Conservation (phyloP, 805 yeast genomes). For the Brettanomyces naardenensis region DNA sequence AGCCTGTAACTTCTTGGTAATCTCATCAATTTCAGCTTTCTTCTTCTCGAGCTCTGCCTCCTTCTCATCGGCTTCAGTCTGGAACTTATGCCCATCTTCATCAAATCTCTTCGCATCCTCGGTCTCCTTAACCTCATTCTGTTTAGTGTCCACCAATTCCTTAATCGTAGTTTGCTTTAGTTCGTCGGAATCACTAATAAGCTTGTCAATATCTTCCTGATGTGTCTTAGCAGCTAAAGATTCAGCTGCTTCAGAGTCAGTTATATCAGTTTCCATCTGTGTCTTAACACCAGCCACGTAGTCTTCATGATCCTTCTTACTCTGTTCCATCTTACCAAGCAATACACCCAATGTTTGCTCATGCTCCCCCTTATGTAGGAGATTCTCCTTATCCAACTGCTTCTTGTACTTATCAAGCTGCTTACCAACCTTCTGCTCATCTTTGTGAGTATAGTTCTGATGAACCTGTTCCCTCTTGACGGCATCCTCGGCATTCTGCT, state of each 20-base stretch:
- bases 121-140: slow-evolving; percentile 18
- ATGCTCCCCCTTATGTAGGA: slow-evolving; percentile 14
- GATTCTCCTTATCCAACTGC: slow-evolving; percentile 34
- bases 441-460: slow-evolving; percentile 26
- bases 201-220: slow-evolving; percentile 33
- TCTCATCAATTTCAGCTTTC: slow-evolving; percentile 29
- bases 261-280: slow-evolving; percentile 36
- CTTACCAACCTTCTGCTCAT: slow-evolving; percentile 26
- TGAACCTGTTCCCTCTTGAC: slow-evolving; percentile 31
- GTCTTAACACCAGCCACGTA: slow-evolving; percentile 32
- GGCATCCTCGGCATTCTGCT: slow-evolving; percentile 33
- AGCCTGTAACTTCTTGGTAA: slow-evolving; percentile 27
- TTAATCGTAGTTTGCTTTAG: slow-evolving; percentile 26
- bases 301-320: slow-evolving; percentile 25
- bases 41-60: slow-evolving; percentile 30
- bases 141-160: slow-evolving; percentile 22
- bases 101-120: slow-evolving; percentile 29
- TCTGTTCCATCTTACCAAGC: slow-evolving; percentile 18
- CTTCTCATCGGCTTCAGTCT: slow-evolving; percentile 29
- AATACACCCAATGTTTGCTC: slow-evolving; percentile 16
- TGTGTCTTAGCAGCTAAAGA: slow-evolving; percentile 38
- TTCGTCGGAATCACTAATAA: slow-evolving; percentile 35
- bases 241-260: slow-evolving; percentile 37
- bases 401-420: slow-evolving; percentile 29
- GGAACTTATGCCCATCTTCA: slow-evolving; percentile 32